Conservation (phyloP, 2,329 filamentous ascomycete species). For the Aspergillus bombycis region DNA sequence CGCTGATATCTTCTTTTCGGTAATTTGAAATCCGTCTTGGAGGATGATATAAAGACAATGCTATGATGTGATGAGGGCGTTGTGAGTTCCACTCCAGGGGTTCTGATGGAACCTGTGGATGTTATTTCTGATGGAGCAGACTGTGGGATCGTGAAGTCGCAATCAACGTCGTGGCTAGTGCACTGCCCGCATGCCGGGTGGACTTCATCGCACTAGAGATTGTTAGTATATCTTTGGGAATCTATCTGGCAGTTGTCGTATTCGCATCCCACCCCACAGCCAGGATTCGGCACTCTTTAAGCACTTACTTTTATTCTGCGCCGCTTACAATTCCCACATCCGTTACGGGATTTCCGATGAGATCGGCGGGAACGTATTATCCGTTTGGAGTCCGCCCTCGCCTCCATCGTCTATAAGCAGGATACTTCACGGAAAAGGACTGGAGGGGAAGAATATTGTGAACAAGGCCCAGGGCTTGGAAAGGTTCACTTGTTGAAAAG, state of each 20-base stretch:
- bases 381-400: not conserved
- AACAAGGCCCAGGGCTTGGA: too few relatives aligned
- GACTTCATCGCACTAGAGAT: not conserved
- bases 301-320: not conserved
- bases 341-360: not conserved
- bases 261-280: not conserved
- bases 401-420: too few relatives aligned
- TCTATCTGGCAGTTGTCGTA: not conserved
- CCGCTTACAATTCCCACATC: not conserved
- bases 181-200: not conserved
- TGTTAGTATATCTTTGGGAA: not conserved
- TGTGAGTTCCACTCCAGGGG: not conserved
- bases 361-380: not conserved
- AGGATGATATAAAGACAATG: not conserved
- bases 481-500: too few relatives aligned
- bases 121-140: not conserved
- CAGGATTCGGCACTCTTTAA: not conserved
- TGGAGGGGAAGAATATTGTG: too few relatives aligned
- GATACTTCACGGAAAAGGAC: too few relatives aligned
- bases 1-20: not conserved
- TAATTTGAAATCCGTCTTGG: not conserved
- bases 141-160: not conserved
- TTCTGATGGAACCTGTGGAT: not conserved
- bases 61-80: too few relatives aligned
- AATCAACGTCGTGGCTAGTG: not conserved